Evolutionary conservation across 208 protist species (phyloP).

Genomic region (Trypanosoma melophagium): DNA sequence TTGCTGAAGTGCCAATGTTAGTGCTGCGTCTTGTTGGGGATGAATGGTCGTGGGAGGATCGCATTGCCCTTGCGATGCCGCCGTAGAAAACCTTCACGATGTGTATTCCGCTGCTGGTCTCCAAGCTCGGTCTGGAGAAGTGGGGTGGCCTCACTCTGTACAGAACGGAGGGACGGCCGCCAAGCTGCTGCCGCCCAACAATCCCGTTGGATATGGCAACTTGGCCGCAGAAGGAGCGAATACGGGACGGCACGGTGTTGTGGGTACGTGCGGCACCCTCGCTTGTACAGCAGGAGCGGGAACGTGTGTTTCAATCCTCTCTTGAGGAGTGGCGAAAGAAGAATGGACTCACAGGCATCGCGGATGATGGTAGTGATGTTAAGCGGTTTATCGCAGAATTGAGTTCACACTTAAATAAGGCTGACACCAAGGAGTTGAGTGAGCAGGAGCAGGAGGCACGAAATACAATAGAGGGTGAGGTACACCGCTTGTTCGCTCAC

Average conservation of each 20-base stretch:
- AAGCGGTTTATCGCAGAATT: conserved; percentile 27
- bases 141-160: conserved; percentile 28
- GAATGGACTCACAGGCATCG: conserved; percentile 13
- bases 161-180: conserved; percentile 29
- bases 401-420: conserved; percentile 14
- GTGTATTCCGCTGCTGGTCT: conserved; percentile 24
- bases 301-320: conserved; percentile 24
- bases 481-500: conserved; percentile 23
- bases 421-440: conserved; percentile 5
- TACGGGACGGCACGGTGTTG: conserved; percentile 29
- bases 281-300: conserved; percentile 18
- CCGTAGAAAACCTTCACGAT: conserved; percentile 21
- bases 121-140: conserved; percentile 24
- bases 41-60: conserved; percentile 36
- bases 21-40: conserved; percentile 31
- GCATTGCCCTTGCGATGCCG: conserved; percentile 27
- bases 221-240: conserved; percentile 19
- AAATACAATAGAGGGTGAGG: conserved; percentile 19
- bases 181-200: conserved; percentile 26
- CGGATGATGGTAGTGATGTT: conserved; percentile 31
- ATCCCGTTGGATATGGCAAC: conserved; percentile 24
- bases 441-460: conserved; percentile 16
- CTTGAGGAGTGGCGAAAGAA: conserved; percentile 27
- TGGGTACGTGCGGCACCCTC: conserved; percentile 19
- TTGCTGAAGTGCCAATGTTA: conserved; percentile 10